phyloP scores from a whole-genome alignment of 768 basidiomycete genomes.

The Naganishia friedmannii region DNA sequence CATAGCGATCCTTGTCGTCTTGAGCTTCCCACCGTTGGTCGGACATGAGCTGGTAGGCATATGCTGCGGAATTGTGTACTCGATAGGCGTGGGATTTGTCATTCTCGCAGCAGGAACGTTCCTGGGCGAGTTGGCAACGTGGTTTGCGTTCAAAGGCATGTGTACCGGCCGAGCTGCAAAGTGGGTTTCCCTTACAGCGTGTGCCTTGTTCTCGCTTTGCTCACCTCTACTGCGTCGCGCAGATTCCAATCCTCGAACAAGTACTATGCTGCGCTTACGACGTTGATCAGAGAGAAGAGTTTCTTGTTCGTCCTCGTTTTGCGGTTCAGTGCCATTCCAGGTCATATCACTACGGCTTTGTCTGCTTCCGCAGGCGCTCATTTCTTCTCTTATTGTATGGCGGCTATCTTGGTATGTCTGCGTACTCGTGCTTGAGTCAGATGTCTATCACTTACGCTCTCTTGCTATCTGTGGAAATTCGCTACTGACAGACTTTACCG shows the following conservation, averaged over 20 bases:
- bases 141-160: constrained; percentile 48
- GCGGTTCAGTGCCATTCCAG: constrained; percentile 48
- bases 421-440: not conserved
- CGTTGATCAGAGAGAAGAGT: constrained; percentile 48
- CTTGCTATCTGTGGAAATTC: not conserved
- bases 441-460: not conserved
- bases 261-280: constrained; percentile 45
- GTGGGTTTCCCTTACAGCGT: constrained; percentile 24
- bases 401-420: constrained; percentile 38
- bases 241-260: constrained; percentile 50
- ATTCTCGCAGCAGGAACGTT: constrained; percentile 49
- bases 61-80: constrained; percentile 43
- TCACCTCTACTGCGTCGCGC: not conserved
- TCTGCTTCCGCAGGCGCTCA: constrained; percentile 48
- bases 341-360: constrained; percentile 48
- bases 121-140: constrained; percentile 44
- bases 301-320: constrained; percentile 50
- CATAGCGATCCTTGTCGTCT: constrained; percentile 31
- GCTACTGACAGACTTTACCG: constrained; percentile 19
- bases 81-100: constrained; percentile 42
- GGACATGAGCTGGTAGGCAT: constrained; percentile 44
- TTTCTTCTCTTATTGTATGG: constrained; percentile 44
- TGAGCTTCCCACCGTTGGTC: constrained; percentile 45
- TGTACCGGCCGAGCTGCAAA: constrained; percentile 46
- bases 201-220: no score